Evolutionary conservation across 2,329 filamentous ascomycete species (phyloP), one percentile per base, ranked within the genome.

Genomic region (Aspergillus awamori): DNA sequence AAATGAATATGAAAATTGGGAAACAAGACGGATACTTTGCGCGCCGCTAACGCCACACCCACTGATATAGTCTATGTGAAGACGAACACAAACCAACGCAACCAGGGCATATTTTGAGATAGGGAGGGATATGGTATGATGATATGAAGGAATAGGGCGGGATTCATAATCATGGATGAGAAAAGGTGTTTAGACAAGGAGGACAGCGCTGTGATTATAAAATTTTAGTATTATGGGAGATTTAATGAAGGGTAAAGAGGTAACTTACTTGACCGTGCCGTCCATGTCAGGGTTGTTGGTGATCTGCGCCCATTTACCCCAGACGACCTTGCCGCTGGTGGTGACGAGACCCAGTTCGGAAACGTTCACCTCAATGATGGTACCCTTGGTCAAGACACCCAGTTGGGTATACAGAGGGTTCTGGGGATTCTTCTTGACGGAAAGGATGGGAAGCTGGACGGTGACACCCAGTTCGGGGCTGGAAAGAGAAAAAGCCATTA

Each of bases 351-450:
- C 95, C 65, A 98, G 79, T 76, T 99, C 95, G 59, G 86, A 90
- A 30, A 97, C 93, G 74, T 99, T 97, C 71, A 98, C 93, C 79
- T 98, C 94, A 72, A 94, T 87, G 63, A 89, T 86, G 30, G 88
- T 94, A 65, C 92, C 92, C 79, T 93, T 93, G 52, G 91, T 94
- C 72, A 97, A 77, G 3, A 97, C 93, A 63, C 94, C 94, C 5
- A 98, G 82, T 73, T 97, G 93, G 0, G 94, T 97, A 79, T 97
- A 97, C 74, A 96, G 84, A 0, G 92, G 91, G 74, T 92, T 93
- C 79, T 93, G 90, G 2, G 92, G 92, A 79, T 93, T 94, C 84
- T 92, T 93, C 83, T 92, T 90, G 61, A 91, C 89, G 51, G 84
- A 83, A 58, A 92, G 83, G 63, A 94, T 93, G 45, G 90, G 90